Evolutionary conservation across 2,329 filamentous ascomycete genomes (phyloP).

Genomic region (Phaeoacremonium minimum): DNA sequence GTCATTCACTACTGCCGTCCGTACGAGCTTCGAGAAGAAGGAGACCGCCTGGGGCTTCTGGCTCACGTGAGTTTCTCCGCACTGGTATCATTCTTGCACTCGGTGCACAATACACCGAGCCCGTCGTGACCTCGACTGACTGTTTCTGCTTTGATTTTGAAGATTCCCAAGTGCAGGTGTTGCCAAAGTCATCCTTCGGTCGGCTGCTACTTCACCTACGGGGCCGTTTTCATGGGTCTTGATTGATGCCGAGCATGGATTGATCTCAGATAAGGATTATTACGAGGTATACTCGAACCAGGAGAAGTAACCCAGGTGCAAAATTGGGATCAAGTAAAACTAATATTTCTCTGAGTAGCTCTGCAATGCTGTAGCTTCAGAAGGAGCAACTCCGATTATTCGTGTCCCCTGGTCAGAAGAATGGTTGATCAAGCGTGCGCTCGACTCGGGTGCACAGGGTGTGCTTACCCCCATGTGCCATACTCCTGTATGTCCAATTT

Average conservation of each 20-base stretch:
- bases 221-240: constrained; percentile 28
- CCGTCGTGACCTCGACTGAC: neutral
- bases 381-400: constrained; percentile 36
- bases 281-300: constrained; percentile 20
- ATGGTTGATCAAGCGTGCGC: constrained; percentile 59
- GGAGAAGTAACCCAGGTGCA: neutral
- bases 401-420: constrained; percentile 50
- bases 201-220: constrained; percentile 13
- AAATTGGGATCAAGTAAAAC: neutral
- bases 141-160: neutral
- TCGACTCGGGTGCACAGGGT: constrained; percentile 56
- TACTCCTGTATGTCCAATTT: constrained; percentile 6
- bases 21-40: constrained; percentile 9
- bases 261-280: constrained; percentile 29
- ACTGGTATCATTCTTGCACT: neutral
- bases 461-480: constrained; percentile 43
- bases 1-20: constrained; percentile 12
- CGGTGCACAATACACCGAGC: neutral
- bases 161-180: constrained; percentile 23
- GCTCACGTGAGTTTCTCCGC: constrained; percentile 21
- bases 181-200: constrained; percentile 25
- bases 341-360: constrained; percentile 1
- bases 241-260: constrained; percentile 31
- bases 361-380: constrained; percentile 27
- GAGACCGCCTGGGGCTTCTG: constrained; percentile 23